Conservation (phyloP, 805 yeast species). For the Ogataea nonfermentans region DNA sequence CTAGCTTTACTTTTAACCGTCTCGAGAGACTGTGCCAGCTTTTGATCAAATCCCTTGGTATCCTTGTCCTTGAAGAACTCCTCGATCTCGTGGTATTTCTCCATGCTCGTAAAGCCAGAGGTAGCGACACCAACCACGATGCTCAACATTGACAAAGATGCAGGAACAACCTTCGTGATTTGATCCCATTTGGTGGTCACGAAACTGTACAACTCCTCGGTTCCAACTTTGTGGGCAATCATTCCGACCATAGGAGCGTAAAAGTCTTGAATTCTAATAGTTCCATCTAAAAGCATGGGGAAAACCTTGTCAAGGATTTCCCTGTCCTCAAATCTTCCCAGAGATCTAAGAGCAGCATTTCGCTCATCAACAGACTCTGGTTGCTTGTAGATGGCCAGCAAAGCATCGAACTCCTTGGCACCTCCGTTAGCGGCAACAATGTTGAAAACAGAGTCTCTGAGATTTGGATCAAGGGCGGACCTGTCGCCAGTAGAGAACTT, state of each 20-base stretch:
- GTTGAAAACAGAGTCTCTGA: conserved; percentile 44
- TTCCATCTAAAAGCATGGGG: conserved; percentile 54
- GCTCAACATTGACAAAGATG: conserved; percentile 77
- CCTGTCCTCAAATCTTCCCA: conserved; percentile 47
- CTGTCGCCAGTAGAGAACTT: conserved; percentile 27
- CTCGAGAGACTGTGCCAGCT: conserved; percentile 58
- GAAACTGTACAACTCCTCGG: conserved; percentile 74
- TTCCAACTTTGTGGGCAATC: conserved; percentile 60
- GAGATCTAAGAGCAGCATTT: conserved; percentile 52
- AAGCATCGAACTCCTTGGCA: conserved; percentile 38
- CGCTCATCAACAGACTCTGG: conserved; percentile 59
- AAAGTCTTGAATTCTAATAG: conserved; percentile 52
- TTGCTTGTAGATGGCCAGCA: conserved; percentile 44
- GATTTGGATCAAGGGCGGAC: conserved; percentile 44
- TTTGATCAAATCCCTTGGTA: conserved; percentile 56
- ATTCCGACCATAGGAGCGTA: conserved; percentile 74
- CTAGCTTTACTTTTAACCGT: conserved; percentile 47
- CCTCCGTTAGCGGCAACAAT: conserved; percentile 41
- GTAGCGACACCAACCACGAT: conserved; percentile 64
- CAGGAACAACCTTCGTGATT: conserved; percentile 66
- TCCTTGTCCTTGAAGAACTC: conserved; percentile 49
- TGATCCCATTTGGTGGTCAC: conserved; percentile 66
- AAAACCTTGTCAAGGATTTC: conserved; percentile 40
- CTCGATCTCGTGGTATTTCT: conserved; percentile 42
- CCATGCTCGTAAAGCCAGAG: conserved; percentile 39